These are phyloP conservation scores for Udeniomyces megalosporus DNA, from an alignment of 768 basidiomycete species.

Conservation along the genomic window DNA sequence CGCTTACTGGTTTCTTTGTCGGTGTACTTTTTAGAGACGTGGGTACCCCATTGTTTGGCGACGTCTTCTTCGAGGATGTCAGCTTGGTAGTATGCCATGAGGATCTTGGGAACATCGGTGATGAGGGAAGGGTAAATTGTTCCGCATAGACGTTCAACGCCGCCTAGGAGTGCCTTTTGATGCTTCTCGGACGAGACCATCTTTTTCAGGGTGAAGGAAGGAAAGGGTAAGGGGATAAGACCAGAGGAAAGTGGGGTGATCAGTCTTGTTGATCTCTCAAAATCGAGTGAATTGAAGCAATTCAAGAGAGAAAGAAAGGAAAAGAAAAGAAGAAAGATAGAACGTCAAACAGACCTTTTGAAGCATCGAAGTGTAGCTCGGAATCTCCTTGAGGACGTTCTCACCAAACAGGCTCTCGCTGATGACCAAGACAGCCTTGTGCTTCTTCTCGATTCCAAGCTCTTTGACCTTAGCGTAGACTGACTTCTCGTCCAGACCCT, in stretches of 20 bases:
- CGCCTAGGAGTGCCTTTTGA: conserved; percentile 84
- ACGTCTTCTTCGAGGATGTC: conserved; percentile 88
- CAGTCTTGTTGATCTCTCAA: too few species aligned
- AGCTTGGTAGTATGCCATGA: conserved; percentile 84
- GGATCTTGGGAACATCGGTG: conserved; percentile 62
- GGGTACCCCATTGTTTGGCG: conserved; percentile 81
- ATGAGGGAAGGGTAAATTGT: conserved; percentile 48
- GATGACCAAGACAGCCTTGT: conserved; percentile 70
- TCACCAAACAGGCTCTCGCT: conserved; percentile 70
- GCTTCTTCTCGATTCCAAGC: conserved; percentile 82
- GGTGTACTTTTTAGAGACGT: conserved; percentile 90
- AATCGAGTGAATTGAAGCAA: too few species aligned
- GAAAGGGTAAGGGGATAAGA: not conserved
- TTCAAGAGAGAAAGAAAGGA: not conserved
- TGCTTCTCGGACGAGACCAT: conserved; percentile 86
- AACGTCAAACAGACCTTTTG: conserved; percentile 38
- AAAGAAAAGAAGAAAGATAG: not conserved
- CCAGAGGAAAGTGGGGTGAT: not conserved
- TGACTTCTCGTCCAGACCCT: conserved; percentile 34
- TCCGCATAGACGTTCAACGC: conserved; percentile 73
- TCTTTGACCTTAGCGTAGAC: conserved; percentile 82
- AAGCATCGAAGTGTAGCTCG: conserved; percentile 43
- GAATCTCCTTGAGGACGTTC: conserved; percentile 49
- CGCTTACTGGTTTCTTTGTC: conserved; percentile 90
- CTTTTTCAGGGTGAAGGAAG: conserved; percentile 34